These are phyloP conservation scores for Metschnikowia similis DNA, from an alignment of 805 yeast species.

Conservation along the genomic window DNA sequence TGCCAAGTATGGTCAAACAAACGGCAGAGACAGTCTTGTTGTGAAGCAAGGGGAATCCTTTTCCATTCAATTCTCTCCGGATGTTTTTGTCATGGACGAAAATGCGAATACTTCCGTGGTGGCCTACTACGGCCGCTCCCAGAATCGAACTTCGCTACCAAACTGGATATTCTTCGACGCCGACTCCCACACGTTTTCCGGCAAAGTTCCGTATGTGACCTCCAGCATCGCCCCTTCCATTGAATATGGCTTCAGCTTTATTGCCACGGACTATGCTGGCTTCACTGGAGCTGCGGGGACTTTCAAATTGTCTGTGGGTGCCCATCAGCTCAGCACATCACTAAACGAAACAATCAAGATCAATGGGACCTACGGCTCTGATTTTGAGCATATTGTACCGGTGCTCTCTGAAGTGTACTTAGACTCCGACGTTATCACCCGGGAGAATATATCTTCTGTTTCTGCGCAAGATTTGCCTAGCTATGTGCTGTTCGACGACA, in stretches of 20 bases:
- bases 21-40: slow-evolving; percentile 72
- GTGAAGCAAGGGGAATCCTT: slow-evolving; percentile 67
- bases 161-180: slow-evolving; percentile 78
- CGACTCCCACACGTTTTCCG: slow-evolving; percentile 62
- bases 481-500: slow-evolving; percentile 47
- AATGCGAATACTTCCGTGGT: slow-evolving; percentile 47
- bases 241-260: slow-evolving; percentile 61
- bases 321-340: slow-evolving; percentile 73
- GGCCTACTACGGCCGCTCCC: slow-evolving; percentile 77
- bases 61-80: slow-evolving; percentile 55
- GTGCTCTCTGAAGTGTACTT: slow-evolving; percentile 54
- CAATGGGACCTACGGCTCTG: slow-evolving; percentile 63
- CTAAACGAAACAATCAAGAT: slow-evolving; percentile 51
- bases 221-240: slow-evolving; percentile 86
- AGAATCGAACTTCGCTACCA: slow-evolving; percentile 83
- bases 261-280: slow-evolving; percentile 77
- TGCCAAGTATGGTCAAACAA: slow-evolving; percentile 63
- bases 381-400: slow-evolving; percentile 57
- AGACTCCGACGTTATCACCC: slow-evolving; percentile 51
- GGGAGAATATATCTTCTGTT: slow-evolving; percentile 53
- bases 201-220: slow-evolving; percentile 83
- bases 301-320: slow-evolving; percentile 79
- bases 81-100: slow-evolving; percentile 49
- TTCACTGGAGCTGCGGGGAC: slow-evolving; percentile 65
- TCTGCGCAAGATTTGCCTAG: slow-evolving; percentile 49